These are phyloP conservation scores for Cardamine chenopodiifolia DNA, from an alignment of 345 rosid species.

Conservation along the genomic window DNA sequence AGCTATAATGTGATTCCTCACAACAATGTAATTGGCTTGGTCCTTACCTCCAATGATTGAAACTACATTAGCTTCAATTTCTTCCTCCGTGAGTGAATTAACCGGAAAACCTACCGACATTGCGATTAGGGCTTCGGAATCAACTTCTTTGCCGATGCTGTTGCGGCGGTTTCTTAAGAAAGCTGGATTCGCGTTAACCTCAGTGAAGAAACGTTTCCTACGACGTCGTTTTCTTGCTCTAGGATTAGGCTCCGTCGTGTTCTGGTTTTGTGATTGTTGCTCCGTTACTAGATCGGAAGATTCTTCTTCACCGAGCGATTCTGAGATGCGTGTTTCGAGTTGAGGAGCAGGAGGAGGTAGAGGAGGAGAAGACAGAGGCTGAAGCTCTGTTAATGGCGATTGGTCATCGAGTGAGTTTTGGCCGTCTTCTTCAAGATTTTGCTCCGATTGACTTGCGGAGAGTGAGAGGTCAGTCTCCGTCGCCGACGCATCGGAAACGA, in stretches of 20 bases:
- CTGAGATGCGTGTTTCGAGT: constrained; percentile 57
- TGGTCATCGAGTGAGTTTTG: constrained; percentile 47
- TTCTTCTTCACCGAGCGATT: constrained; percentile 68
- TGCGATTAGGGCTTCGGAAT: constrained; percentile 78
- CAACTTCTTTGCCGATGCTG: constrained; percentile 67
- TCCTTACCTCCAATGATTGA: constrained; percentile 69
- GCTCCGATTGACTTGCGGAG: constrained; percentile 49
- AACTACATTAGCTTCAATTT: constrained; percentile 90
- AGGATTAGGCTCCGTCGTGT: constrained; percentile 54
- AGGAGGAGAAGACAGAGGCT: constrained; percentile 28
- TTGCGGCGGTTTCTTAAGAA: constrained; percentile 64
- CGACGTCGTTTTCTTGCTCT: constrained; percentile 72
- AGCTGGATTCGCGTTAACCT: constrained; percentile 67
- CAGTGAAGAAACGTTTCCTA: constrained; percentile 89
- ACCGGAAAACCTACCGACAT: constrained; percentile 91
- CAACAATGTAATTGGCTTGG: constrained; percentile 76
- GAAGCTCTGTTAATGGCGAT: constrained; percentile 39
- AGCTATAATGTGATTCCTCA: constrained; percentile 80
- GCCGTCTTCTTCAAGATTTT: constrained; percentile 47
- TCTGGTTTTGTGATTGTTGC: constrained; percentile 51
- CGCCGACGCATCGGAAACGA: constrained; percentile 54
- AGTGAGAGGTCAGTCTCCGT: constrained; percentile 54
- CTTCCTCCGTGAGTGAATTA: constrained; percentile 90
- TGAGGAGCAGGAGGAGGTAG: constrained; percentile 29
- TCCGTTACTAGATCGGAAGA: constrained; percentile 68